Conservation (phyloP, 176 grass and related monocot genomes). For the Musa acuminata region DNA sequence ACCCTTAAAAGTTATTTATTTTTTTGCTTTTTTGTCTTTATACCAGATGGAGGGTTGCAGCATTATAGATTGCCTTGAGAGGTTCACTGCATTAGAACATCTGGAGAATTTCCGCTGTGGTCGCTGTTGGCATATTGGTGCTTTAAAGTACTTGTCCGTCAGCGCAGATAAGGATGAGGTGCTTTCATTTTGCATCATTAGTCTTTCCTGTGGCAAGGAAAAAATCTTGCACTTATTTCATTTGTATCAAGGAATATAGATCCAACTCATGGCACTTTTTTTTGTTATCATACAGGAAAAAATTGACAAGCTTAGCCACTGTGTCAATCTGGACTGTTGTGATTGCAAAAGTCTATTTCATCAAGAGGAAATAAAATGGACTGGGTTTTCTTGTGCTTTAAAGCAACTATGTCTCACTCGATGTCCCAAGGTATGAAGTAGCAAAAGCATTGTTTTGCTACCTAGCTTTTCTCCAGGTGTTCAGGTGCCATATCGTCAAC, state of each 20-base stretch:
- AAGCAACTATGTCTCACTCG: constrained; percentile 72
- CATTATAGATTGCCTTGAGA: constrained; percentile 60
- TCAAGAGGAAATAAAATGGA: constrained; percentile 47
- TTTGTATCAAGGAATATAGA: not conserved
- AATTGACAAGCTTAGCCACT: constrained; percentile 46
- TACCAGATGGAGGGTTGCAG: constrained; percentile 62
- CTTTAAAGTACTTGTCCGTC: constrained; percentile 54
- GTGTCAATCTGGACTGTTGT: constrained; percentile 58
- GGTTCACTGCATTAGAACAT: constrained; percentile 62
- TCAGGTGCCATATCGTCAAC: not conserved
- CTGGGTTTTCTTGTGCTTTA: constrained; percentile 47
- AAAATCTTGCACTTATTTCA: not conserved
- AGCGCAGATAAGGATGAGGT: constrained; percentile 57
- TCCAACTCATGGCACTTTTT: not conserved
- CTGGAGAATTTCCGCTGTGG: constrained; percentile 76
- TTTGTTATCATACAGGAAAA: constrained; percentile 42
- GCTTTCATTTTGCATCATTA: constrained; percentile 20
- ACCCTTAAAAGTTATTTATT: constrained; percentile 21
- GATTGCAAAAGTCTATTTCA: constrained; percentile 48
- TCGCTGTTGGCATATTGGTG: constrained; percentile 77
- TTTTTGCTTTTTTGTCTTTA: constrained; percentile 10
- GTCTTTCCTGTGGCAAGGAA: not conserved
- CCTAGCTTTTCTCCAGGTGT: not conserved
- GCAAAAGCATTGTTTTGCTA: not conserved
- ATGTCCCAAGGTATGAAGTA: constrained; percentile 60